Evolutionary conservation across 306 rosid species (phyloP).

Genomic region (Pyrus communis): DNA sequence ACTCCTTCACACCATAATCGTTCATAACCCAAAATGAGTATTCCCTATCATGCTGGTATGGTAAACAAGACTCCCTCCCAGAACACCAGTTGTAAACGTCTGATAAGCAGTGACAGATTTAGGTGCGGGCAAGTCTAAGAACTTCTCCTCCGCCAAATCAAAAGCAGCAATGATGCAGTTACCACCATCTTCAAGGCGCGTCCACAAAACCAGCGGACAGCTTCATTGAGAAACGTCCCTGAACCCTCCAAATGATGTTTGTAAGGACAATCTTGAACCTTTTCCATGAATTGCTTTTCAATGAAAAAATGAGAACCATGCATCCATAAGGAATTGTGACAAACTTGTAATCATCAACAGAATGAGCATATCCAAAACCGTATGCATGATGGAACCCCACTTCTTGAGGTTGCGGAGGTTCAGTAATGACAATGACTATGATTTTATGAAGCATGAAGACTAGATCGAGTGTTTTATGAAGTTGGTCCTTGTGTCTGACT

Average conservation of each 20-base stretch:
- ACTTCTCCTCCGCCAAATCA: background rate
- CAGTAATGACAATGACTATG: background rate
- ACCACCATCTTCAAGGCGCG: background rate
- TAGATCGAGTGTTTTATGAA: no score
- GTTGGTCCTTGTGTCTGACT: no score
- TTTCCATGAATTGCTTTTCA: conserved; percentile 4
- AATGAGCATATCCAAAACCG: conserved; percentile 7
- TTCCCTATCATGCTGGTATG: background rate
- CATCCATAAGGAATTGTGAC: background rate
- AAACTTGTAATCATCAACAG: background rate
- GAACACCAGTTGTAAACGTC: background rate
- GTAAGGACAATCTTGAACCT: conserved; percentile 1
- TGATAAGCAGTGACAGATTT: background rate
- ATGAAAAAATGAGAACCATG: background rate
- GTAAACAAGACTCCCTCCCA: conserved; percentile 8
- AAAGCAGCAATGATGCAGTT: conserved; percentile 6
- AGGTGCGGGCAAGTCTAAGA: background rate
- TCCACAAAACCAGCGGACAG: conserved; percentile 3
- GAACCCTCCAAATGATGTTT: background rate
- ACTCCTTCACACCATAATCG: conserved; percentile 5
- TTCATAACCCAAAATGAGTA: conserved; percentile 7
- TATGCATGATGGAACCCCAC: background rate
- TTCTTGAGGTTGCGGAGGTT: background rate
- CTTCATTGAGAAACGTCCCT: background rate
- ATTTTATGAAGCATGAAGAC: no score